Evolutionary conservation across 2,329 filamentous ascomycete species (phyloP).

Genomic region (Bipolaris victoriae): DNA sequence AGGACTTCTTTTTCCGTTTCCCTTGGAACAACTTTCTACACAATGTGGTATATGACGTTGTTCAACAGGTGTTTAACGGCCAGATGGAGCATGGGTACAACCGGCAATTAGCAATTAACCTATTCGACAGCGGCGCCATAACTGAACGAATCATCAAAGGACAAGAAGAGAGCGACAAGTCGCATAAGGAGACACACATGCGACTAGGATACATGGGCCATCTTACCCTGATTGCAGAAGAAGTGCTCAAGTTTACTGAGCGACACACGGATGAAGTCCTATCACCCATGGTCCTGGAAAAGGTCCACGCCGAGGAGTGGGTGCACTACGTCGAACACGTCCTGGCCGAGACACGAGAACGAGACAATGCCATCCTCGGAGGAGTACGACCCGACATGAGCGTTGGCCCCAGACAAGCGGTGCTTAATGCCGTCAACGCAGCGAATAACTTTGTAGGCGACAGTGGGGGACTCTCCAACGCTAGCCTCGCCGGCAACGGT

Average conservation of each 20-base stretch:
- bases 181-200: slow-evolving; percentile 82
- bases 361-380: slow-evolving; percentile 97
- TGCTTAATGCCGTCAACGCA: slow-evolving; percentile 64
- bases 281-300: slow-evolving; percentile 82
- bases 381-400: slow-evolving; percentile 92
- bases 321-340: slow-evolving; percentile 93
- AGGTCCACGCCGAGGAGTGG: slow-evolving; percentile 89
- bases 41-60: slow-evolving; percentile 98
- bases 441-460: slow-evolving; percentile 61
- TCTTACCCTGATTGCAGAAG: slow-evolving; percentile 93
- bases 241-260: slow-evolving; percentile 98
- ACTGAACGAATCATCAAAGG: slow-evolving; percentile 92
- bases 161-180: slow-evolving; percentile 83
- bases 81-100: slow-evolving; percentile 97
- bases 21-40: slow-evolving; percentile 99
- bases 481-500: slow-evolving; percentile 74
- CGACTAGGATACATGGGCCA: slow-evolving; percentile 98
- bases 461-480: slow-evolving; percentile 67
- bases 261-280: slow-evolving; percentile 87
- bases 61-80: slow-evolving; percentile 98
- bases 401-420: slow-evolving; percentile 76
- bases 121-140: slow-evolving; percentile 89
- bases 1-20: slow-evolving; percentile 98
- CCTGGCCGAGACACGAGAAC: slow-evolving; percentile 88
- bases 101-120: slow-evolving; percentile 82